Base-by-base conservation (phyloP, 2,329 filamentous ascomycete genomes). In the Colletotrichum orbiculare region DNA sequence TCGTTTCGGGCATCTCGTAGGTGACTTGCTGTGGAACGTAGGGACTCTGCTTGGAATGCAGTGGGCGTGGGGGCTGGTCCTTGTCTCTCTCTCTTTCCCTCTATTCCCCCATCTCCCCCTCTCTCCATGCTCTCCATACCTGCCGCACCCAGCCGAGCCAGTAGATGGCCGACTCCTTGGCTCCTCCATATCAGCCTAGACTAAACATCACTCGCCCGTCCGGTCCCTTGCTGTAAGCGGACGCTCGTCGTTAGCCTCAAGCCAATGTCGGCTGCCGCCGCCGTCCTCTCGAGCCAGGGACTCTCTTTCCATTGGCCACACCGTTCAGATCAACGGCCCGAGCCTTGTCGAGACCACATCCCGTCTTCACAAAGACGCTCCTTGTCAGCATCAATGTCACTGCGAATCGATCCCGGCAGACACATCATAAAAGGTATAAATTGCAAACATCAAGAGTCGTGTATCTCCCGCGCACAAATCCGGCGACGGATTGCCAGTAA, bases 401-500 rank as follows among this genome's bases (percentile, higher is more conserved):
- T 4, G 25, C 25, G 25, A 5, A 25, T 25, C 25, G 25, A 25
- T 5, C 25, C 25, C 25, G 25, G 25, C 25, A 25, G 25, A 25
- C 25, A 43, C 13, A 6, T n/a, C 43, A 33, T 2, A 12, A 47
- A 11, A 55, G 38, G 50, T 50, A 38, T 43, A 35, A 34, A 46
- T 62, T 39, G 6, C 37, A 52, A 35, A 41, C 42, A 25, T 25
- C 25, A 25, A 25, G 4, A 25, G 25, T 39, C 48, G 43, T 61
- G 35, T 67, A 61, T 62, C 53, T 58, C 47, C 54, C 52, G 8
- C 39, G 34, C n/a, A 34, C 45, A 46, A 50, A 79, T 80, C 79
- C 78, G 76, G 79, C 73, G 77, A 76, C 77, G 74, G 77, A 79
- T 73, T 74, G 75, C 74, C 73, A 73, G 73, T 69, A 69, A 72